Conservation (phyloP, 192 early-diverging fungal species). For the Coemansia sp. region DNA sequence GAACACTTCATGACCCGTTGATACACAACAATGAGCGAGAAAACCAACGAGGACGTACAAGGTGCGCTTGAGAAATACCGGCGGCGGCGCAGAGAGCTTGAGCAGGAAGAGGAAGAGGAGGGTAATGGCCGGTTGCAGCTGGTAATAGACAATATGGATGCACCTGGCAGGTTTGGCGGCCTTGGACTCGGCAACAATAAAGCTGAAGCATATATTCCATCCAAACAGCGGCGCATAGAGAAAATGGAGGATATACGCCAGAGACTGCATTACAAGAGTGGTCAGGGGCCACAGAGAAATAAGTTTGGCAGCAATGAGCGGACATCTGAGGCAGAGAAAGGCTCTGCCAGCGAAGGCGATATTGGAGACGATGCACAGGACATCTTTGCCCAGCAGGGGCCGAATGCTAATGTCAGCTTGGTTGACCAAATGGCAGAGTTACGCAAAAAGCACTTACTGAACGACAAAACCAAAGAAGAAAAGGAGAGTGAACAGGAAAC, state of each 20-base stretch:
- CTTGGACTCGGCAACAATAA: background rate
- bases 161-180: background rate
- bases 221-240: conserved; percentile 34
- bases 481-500: conserved; percentile 81
- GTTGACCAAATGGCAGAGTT: conserved; percentile 85
- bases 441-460: conserved; percentile 60
- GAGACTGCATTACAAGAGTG: conserved; percentile 14
- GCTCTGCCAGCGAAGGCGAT: conserved; percentile 4
- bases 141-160: background rate
- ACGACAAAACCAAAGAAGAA: conserved; percentile 76
- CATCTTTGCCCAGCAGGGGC: conserved; percentile 41
- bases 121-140: background rate
- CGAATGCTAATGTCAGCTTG: conserved; percentile 68
- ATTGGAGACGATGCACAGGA: background rate
- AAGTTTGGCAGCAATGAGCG: background rate
- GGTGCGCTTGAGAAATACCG: conserved; percentile 41
- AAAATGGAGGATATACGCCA: conserved; percentile 28
- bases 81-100: conserved; percentile 44
- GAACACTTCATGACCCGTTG: background rate
- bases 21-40: background rate
- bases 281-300: background rate
- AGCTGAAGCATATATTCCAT: conserved; percentile 14
- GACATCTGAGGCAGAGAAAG: conserved; percentile 7
- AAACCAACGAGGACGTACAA: conserved; percentile 2
- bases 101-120: conserved; percentile 32